Base-by-base conservation (phyloP, 176 grass and related monocot genomes). In the Bothriochloa decipiens region DNA sequence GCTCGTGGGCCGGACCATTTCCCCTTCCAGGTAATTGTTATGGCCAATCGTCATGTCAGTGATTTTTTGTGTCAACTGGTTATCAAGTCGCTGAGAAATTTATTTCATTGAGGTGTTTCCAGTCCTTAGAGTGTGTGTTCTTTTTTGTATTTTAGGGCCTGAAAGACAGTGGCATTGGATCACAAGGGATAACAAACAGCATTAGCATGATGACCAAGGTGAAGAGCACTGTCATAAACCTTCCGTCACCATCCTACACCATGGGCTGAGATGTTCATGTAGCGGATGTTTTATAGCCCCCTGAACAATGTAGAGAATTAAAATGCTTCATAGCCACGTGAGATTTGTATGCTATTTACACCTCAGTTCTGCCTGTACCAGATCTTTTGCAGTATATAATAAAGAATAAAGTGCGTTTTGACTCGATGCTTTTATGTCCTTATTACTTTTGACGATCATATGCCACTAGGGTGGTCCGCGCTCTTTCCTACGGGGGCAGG, bases 131-230 rank as follows among this genome's bases (percentile, higher is more conserved):
- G 74, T 11, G 41, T 42, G 41, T 42, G 36, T 43, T 25, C 66
- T 8, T 42, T 80, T 41, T 53, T 32, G 10, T 45, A 32, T 17
- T 93, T 81, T 69, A 98, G 96, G 96, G 96, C 47, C 81, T 98
- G 28, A 98, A 96, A 72, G 96, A 98, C 84, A 98, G 96, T 73
- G 96, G 96, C 32, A 98, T 98, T 79, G 96, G 96, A 36, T 98
- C 96, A 53, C 96, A 98, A 74, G 96, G 96, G 41, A 98, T 98
- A 74, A 95, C 91, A 41, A 98, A 98, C 87, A 98, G 96, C 70
- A 98, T 98, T 70, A 98, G 94, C 81, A 98, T 98, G 96, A 98
- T 98, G 96, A 93, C 92, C 37, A 98, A 98, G 81, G 84, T 98
- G 62, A 98, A 98, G 91, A 98, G 93, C 86, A 94, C 86, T 52